Evolutionary conservation across 2,329 filamentous ascomycete genomes (phyloP), one percentile per base, ranked within the genome.

Genomic region (Fusarium illudens): DNA sequence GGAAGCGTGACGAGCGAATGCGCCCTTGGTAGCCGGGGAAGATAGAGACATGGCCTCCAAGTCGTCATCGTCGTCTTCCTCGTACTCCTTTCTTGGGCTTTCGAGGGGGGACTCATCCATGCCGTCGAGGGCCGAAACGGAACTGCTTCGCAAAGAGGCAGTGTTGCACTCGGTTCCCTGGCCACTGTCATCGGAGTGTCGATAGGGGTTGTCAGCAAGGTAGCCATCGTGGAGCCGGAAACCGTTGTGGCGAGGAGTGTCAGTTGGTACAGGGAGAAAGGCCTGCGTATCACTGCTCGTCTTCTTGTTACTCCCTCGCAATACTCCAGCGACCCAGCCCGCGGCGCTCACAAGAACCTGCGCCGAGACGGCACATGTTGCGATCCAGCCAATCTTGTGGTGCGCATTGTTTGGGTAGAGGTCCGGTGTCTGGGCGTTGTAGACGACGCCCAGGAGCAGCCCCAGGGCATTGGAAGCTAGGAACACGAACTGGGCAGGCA

Each of bases 321-420:
- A 30, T 4, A 52, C 64, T 3, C 69, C 68, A 12, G 86, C 84
- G 64, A 91, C 87, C 39, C 84, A 81, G 54, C 89, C 89, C 48
- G 93, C 79, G 57, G 93, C 76, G 50, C 88, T 87, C 75, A 97
- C 82, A 36, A 91, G 73, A 15, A 91, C 84, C 80, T 97, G 95
- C 0, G 86, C 88, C 54, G 84, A 84, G 11, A 92, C 84, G 4
- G 94, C 83, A 83, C 88, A 91, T 4, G 91, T 95, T 29, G 91
- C 85, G 39, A 92, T 84, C 95, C 95, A 98, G 57, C 94, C 94
- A 42, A 95, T 85, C 77, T 92, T 94, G 81, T 94, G 90, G 78
- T 97, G 94, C n/a, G 91, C 87, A 75, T 97, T 97, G 75, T 92
- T 90, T 30, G 89, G 89, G 76, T 97, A 97, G 20, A 97, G 82